Evolutionary conservation across 495 filamentous ascomycete genomes (phyloP).

Genomic region (Neurospora discreta): DNA sequence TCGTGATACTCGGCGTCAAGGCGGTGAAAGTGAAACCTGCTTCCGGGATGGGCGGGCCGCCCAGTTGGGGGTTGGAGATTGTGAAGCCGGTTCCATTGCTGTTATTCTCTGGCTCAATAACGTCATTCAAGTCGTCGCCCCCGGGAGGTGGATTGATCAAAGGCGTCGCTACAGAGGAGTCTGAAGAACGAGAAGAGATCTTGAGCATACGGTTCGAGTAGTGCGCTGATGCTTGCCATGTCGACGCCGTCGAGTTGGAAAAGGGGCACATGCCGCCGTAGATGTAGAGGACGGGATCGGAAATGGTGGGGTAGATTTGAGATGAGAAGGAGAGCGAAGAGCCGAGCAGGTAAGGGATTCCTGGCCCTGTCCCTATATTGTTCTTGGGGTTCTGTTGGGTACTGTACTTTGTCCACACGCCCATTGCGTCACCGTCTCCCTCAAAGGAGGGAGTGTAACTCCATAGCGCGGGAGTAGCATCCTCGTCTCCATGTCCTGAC

Average conservation of each 20-base stretch:
- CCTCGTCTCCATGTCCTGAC: neutral
- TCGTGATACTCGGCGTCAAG: conserved; percentile 42
- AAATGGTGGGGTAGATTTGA: conserved; percentile 37
- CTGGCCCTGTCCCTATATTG: conserved; percentile 19
- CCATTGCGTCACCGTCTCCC: conserved; percentile 5
- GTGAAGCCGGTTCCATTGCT: conserved; percentile 15
- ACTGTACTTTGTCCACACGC: conserved; percentile 18
- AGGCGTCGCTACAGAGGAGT: conserved; percentile 30
- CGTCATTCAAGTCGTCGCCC: neutral
- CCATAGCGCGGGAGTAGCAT: conserved; percentile 24
- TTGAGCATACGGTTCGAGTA: conserved; percentile 71
- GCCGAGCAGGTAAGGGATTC: conserved; percentile 54
- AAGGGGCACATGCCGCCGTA: conserved; percentile 87
- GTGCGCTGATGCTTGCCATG: conserved; percentile 51
- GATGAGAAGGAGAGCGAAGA: conserved; percentile 56
- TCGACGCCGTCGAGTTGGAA: conserved; percentile 25
- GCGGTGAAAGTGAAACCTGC: conserved; percentile 79
- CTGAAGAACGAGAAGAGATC: conserved; percentile 34
- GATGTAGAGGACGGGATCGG: conserved; percentile 46
- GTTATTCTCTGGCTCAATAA: conserved; percentile 3
- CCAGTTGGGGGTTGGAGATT: conserved; percentile 5
- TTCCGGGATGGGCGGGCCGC: conserved; percentile 55
- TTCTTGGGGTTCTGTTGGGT: conserved; percentile 4
- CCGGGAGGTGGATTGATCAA: conserved; percentile 7
- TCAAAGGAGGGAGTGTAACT: conserved; percentile 18